phyloP scores from a whole-genome alignment of 1,284 basidiomycete genomes.

The Chalciporus sp. region DNA sequence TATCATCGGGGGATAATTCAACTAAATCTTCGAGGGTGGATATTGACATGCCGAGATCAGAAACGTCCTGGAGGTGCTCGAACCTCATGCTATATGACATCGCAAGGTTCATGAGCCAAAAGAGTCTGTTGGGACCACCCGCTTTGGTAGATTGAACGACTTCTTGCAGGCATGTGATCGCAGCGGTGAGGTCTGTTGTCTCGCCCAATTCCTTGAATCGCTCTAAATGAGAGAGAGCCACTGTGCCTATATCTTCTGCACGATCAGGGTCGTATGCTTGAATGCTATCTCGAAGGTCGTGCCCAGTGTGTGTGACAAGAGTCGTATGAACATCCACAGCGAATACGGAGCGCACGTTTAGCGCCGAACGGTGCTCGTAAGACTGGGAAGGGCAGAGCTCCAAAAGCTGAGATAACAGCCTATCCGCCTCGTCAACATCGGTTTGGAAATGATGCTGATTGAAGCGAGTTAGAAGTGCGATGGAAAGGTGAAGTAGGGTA shows the following conservation, averaged over 20 bases:
- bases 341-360: neutral
- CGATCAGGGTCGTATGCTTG: neutral
- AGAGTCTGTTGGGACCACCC: neutral
- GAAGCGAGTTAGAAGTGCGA: neutral
- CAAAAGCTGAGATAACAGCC: neutral
- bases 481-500: neutral
- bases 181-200: neutral
- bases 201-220: neutral
- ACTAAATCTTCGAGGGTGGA: neutral
- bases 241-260: neutral
- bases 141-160: neutral
- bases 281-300: neutral
- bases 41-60: constrained; percentile 1
- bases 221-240: neutral
- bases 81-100: constrained; percentile 2
- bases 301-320: neutral
- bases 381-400: neutral
- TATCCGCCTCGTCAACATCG: neutral
- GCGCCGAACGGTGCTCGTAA: neutral
- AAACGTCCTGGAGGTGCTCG: neutral
- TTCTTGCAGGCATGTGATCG: neutral
- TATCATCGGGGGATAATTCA: neutral
- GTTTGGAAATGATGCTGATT: neutral
- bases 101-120: neutral
- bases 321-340: neutral